Base-by-base conservation (phyloP, 202 grass and related monocot species). In the Schoenoplectus triqueter region DNA sequence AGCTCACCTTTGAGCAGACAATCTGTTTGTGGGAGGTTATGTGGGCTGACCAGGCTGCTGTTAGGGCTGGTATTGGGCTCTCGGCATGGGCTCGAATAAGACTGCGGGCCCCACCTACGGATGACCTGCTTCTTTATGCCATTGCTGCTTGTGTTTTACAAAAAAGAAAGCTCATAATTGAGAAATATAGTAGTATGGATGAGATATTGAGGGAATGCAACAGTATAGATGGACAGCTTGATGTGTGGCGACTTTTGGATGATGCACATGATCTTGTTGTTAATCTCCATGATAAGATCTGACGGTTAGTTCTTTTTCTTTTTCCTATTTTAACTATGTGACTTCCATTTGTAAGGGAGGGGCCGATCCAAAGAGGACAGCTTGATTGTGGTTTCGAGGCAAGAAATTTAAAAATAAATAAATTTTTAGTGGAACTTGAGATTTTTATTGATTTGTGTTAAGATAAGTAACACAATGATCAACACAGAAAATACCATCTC, bases 191-290 rank as follows among this genome's bases (percentile, higher is more conserved):
- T 80, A 93, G 90, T 77, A 95, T 98, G 96, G 93, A 98, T 44
- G 90, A 95, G 64, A 95, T 98, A 87, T 41, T 98, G 81, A 66
- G 88, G 49, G 91, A 95, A 73, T 98, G 96, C 93, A 94, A 95
- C 65, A 89, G 82, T 88, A 94, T 98, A 91, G 88, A 88, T 0
- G 93, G 96, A 64, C 90, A 92, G 69, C 87, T 94, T 14, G 96
- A 98, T 19, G 96, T 98, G 74, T 99, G 96, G 96, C 92, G 91
- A 87, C 90, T 99, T 18, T 86, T 99, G 59, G 96, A 99, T 82
- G 91, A 99, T 66, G 91, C 96, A 10, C 93, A 99, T 80, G 87
- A 95, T 86, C 88, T 95, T 62, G 87, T 95, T 46, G 91, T 94
- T 69, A 93, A 92, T 85, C 86, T 99, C 42, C 91, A 99, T 50